Evolutionary conservation across 306 rosid genomes (phyloP).

Genomic region (Sechiopsis laciniata): DNA sequence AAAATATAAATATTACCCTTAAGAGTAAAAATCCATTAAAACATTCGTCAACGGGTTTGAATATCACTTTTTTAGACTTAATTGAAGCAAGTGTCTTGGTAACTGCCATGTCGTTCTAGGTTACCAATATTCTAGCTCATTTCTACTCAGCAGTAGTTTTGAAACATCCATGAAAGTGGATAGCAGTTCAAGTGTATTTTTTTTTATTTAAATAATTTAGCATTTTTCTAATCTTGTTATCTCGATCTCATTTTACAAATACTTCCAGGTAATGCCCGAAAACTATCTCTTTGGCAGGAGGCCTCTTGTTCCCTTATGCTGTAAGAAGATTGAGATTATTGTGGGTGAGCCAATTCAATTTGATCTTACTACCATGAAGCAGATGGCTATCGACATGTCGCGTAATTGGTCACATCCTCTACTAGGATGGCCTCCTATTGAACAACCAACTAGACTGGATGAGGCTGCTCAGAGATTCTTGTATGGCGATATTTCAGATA

Average conservation of each 20-base stretch:
- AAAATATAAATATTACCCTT: neutral
- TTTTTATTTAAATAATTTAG: too few relatives aligned
- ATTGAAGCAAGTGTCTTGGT: too few relatives aligned
- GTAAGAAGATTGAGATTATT: conserved; percentile 56
- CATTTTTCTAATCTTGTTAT: conserved; percentile 15
- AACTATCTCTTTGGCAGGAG: conserved; percentile 60
- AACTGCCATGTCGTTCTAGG: too few relatives aligned
- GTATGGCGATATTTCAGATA: conserved; percentile 55
- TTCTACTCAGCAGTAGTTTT: neutral
- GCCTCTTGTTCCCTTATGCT: conserved; percentile 65
- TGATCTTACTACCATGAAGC: conserved; percentile 59
- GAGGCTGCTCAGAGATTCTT: conserved; percentile 75
- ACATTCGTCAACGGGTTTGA: too few relatives aligned
- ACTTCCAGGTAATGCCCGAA: conserved; percentile 80
- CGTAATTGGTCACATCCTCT: conserved; percentile 33
- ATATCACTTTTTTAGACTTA: too few relatives aligned
- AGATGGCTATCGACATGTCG: conserved; percentile 48
- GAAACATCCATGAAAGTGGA: neutral
- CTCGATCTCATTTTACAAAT: conserved; percentile 23
- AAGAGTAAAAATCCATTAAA: neutral
- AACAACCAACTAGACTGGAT: conserved; percentile 42
- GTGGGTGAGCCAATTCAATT: conserved; percentile 78
- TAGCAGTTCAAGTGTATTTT: too few relatives aligned
- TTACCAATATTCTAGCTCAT: too few relatives aligned
- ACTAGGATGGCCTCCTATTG: conserved; percentile 55